Conservation (phyloP, 2,329 filamentous ascomycete species). For the Pseudogymnoascus sp. region DNA sequence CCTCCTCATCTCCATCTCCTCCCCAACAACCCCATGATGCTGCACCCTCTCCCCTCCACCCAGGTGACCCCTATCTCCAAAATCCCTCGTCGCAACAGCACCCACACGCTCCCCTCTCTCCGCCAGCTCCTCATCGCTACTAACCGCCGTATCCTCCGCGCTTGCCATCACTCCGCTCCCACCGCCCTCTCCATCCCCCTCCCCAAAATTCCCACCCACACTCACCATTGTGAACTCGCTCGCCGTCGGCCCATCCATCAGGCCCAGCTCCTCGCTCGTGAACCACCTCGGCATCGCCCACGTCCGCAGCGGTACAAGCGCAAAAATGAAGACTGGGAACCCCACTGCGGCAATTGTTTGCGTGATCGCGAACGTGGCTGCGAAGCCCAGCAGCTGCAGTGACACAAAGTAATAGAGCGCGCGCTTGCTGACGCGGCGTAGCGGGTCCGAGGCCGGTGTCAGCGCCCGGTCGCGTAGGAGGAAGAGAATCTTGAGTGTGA, state of each 20-base stretch:
- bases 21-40: conserved; percentile 31
- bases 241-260: conserved; percentile 65
- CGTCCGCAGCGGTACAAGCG: conserved; percentile 58
- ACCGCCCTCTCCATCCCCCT: conserved; percentile 11
- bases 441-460: conserved; percentile 50
- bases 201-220: conserved; percentile 51
- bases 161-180: conserved; percentile 15
- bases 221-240: conserved; percentile 69
- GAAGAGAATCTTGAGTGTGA: conserved; percentile 66
- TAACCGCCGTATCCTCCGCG: conserved; percentile 11
- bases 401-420: conserved; percentile 65
- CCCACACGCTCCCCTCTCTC: conserved; percentile 19
- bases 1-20: conserved; percentile 16
- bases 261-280: conserved; percentile 47
- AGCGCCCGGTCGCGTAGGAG: conserved; percentile 54
- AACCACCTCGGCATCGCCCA: conserved; percentile 56
- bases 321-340: conserved; percentile 66
- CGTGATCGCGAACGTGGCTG: conserved; percentile 72
- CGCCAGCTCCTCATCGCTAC: conserved; percentile 20
- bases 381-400: conserved; percentile 62
- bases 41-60: conserved; percentile 15
- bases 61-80: background rate
- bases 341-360: conserved; percentile 76
- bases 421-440: conserved; percentile 53
- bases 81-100: conserved; percentile 11